phyloP scores from a whole-genome alignment of 352 stramenopile species.

The Plasmopara viticola region DNA sequence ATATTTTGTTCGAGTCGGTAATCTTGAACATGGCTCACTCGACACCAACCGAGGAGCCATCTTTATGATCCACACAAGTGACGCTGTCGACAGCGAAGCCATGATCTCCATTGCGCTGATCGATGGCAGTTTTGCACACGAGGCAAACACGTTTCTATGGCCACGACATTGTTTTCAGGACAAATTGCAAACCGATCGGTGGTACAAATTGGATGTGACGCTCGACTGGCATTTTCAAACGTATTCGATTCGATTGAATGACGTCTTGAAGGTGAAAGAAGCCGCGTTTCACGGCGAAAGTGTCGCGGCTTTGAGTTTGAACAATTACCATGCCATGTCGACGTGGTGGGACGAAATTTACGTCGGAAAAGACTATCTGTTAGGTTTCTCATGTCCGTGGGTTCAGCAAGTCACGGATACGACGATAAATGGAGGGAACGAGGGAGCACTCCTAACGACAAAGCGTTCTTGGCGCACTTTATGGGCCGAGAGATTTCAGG shows the following conservation, averaged over 20 bases:
- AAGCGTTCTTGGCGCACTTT: constrained; percentile 48
- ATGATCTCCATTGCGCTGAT: constrained; percentile 65
- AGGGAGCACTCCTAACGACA: constrained; percentile 32
- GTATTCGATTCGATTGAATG: constrained; percentile 90
- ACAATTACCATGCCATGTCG: constrained; percentile 72
- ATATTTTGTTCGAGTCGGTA: constrained; percentile 67
- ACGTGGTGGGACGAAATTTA: constrained; percentile 96
- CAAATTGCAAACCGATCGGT: constrained; percentile 61
- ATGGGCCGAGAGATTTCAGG: constrained; percentile 33
- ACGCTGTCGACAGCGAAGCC: constrained; percentile 27
- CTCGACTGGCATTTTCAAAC: constrained; percentile 76
- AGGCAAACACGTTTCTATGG: constrained; percentile 62
- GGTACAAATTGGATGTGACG: constrained; percentile 94
- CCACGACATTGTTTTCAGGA: constrained; percentile 41
- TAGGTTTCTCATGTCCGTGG: constrained; percentile 86
- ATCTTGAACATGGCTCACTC: constrained; percentile 34
- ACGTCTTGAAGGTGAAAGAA: constrained; percentile 69
- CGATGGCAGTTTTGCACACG: constrained; percentile 61
- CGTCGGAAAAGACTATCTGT: constrained; percentile 87
- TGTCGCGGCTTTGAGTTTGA: constrained; percentile 65
- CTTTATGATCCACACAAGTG: constrained; percentile 42
- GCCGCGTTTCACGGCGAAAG: constrained; percentile 42
- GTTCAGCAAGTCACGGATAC: constrained; percentile 8
- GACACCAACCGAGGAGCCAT: constrained; percentile 50
- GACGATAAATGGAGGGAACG: constrained; percentile 6